phyloP scores from a whole-genome alignment of 2,329 filamentous ascomycete genomes.

The Hypoxylon sp. region DNA sequence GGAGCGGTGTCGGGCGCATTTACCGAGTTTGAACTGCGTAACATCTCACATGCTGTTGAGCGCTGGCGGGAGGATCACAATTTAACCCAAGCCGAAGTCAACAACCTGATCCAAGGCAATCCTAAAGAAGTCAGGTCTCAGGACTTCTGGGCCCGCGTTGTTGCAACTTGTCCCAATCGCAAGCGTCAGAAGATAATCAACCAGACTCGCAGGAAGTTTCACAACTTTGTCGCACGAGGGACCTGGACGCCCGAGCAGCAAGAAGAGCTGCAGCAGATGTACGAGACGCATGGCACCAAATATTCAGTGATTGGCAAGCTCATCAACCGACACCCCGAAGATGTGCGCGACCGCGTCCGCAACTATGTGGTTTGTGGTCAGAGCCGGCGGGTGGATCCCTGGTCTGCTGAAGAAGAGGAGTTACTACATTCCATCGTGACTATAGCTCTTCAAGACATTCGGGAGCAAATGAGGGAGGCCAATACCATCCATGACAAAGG shows the following conservation, averaged over 20 bases:
- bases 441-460: slow-evolving; percentile 59
- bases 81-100: slow-evolving; percentile 56
- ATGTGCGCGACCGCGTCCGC: slow-evolving; percentile 74
- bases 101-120: slow-evolving; percentile 51
- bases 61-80: slow-evolving; percentile 53
- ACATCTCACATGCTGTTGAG: slow-evolving; percentile 53
- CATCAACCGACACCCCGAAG: slow-evolving; percentile 70
- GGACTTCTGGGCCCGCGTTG: slow-evolving; percentile 61
- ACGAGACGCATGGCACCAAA: slow-evolving; percentile 58
- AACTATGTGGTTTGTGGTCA: slow-evolving; percentile 70
- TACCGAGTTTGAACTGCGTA: slow-evolving; percentile 52
- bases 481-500: slow-evolving; percentile 46
- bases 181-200: slow-evolving; percentile 63
- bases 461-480: slow-evolving; percentile 47
- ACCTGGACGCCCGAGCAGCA: slow-evolving; percentile 68
- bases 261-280: slow-evolving; percentile 57
- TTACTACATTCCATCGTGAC: slow-evolving; percentile 61
- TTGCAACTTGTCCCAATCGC: slow-evolving; percentile 57
- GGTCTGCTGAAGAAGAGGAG: slow-evolving; percentile 68
- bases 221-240: slow-evolving; percentile 69
- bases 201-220: slow-evolving; percentile 68
- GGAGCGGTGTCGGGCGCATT: slow-evolving; percentile 50
- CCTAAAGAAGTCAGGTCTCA: slow-evolving; percentile 40
- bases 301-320: slow-evolving; percentile 70
- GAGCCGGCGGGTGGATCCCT: slow-evolving; percentile 60